Evolutionary conservation across 805 yeast species (phyloP), one percentile per base, ranked within the genome.

Genomic region (Lipomyces japonicus): DNA sequence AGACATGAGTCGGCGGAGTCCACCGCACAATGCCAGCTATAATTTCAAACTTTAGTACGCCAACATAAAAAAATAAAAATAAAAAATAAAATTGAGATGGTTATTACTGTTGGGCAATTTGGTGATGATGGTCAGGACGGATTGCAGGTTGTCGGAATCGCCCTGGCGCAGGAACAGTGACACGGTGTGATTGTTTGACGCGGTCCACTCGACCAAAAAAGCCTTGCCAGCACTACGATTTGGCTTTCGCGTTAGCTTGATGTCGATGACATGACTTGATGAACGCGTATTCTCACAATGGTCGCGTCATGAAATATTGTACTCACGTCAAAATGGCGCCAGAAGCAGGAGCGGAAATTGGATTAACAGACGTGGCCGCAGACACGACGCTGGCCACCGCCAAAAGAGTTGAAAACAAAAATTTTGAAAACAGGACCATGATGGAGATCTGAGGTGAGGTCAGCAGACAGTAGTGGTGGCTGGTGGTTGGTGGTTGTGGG

Each of bases 21-120:
- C 73, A 70, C 42, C 60, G 54, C 44, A 65, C 70, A 38, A 65
- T 61, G 48, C 72, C 73, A 44, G 62, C 63, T 54, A 16, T 6
- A 36, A 10, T 26, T 16, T 44, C 26, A 25, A 22, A 6, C 3
- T 4, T 9, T 18, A 19, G 2, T 4, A 22, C 10, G 4, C 25
- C 9, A 5, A n/a, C 28, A n/a, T 6, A 12, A 12, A n/a, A 12
- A 14, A 6, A 34, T 34, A 19, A 6, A 7, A 34, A 19, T 14
- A 6, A 7, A 19, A 12, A 7, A 6, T 34, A 34, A 14, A 34
- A 6, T 34, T 34, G 24, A 36, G 28, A 28, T 1, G 7, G 21
- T 9, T 7, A n/a, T 18, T 24, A 55, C 58, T 39, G 66, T 70
- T 70, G 44, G 63, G 50, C 43, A 68, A 50, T 45, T 58, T 45